Evolutionary conservation across 768 basidiomycete genomes (phyloP).

Genomic region (Coprinopsis cinerea): DNA sequence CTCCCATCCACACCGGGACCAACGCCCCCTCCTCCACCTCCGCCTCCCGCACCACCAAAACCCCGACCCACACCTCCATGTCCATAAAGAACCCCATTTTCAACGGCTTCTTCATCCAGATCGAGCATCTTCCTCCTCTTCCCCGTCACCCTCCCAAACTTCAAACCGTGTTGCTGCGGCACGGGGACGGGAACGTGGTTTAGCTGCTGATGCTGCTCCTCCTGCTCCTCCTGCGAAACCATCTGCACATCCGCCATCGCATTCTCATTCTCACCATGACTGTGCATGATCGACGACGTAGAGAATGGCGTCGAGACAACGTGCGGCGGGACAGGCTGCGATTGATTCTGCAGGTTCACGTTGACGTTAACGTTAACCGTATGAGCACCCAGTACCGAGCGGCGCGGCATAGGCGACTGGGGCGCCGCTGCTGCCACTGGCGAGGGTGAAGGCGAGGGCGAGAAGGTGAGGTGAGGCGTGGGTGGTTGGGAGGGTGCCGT

Average conservation of each 20-base stretch:
- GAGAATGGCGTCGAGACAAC: too few species aligned
- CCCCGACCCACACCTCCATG: too few species aligned
- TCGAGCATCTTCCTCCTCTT: neutral
- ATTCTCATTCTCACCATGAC: too few species aligned
- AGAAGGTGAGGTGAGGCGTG: constrained; percentile 34
- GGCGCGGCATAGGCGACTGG: constrained; percentile 23
- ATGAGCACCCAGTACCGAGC: constrained; percentile 24
- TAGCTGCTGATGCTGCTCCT: neutral
- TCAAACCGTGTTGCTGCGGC: too few species aligned
- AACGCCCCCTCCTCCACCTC: too few species aligned
- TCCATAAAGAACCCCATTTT: constrained; percentile 14
- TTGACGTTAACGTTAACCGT: constrained; percentile 5
- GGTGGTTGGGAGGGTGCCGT: constrained; percentile 29
- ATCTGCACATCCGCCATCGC: constrained; percentile 21
- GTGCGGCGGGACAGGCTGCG: too few species aligned
- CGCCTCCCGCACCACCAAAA: too few species aligned
- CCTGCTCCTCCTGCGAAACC: constrained; percentile 10
- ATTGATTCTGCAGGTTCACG: too few species aligned
- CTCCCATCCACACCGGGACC: constrained; percentile 17
- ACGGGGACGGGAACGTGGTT: neutral
- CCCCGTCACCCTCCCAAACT: neutral
- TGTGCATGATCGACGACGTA: too few species aligned
- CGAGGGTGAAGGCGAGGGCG: constrained; percentile 28
- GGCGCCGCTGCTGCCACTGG: constrained; percentile 15
- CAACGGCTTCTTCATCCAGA: constrained; percentile 13